Conservation (phyloP, 768 basidiomycete species). For the button mushroom (Agaricus bisporus) region DNA sequence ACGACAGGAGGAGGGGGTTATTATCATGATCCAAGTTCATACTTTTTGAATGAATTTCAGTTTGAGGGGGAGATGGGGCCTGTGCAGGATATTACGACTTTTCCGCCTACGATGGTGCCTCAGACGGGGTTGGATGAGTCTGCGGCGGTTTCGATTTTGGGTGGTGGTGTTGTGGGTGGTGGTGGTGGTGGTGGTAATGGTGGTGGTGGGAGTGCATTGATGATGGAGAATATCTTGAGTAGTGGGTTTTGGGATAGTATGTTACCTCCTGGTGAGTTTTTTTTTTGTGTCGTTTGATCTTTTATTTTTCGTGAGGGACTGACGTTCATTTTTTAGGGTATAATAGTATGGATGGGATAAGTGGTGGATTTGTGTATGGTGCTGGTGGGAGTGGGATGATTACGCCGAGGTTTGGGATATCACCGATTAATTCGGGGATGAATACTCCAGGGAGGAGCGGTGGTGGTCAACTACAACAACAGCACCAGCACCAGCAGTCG, state of each 20-base stretch:
- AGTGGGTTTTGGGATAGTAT: conserved; percentile 85
- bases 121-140: conserved; percentile 7
- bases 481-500: no score
- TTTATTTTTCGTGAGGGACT: background rate
- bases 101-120: conserved; percentile 83
- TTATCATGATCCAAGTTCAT: conserved; percentile 7
- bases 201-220: conserved; percentile 37
- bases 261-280: conserved; percentile 69
- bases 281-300: conserved; percentile 50
- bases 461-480: no score
- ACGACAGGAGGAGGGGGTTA: conserved; percentile 4
- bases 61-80: conserved; percentile 84
- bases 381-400: conserved; percentile 80
- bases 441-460: conserved; percentile 34
- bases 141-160: background rate
- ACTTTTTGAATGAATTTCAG: conserved; percentile 49
- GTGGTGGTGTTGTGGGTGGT: conserved; percentile 13
- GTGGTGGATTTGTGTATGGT: conserved; percentile 83
- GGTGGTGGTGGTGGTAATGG: background rate
- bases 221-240: conserved; percentile 80
- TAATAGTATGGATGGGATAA: conserved; percentile 75
- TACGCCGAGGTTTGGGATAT: conserved; percentile 60
- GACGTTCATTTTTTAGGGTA: conserved; percentile 44
- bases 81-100: conserved; percentile 73
- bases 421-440: conserved; percentile 53